Percentiles rank a stretch among this genome's conserved stretches.
phyloP scores from a whole-genome alignment of 192 early-diverging fungal genomes.

The Coemansia sp. region DNA sequence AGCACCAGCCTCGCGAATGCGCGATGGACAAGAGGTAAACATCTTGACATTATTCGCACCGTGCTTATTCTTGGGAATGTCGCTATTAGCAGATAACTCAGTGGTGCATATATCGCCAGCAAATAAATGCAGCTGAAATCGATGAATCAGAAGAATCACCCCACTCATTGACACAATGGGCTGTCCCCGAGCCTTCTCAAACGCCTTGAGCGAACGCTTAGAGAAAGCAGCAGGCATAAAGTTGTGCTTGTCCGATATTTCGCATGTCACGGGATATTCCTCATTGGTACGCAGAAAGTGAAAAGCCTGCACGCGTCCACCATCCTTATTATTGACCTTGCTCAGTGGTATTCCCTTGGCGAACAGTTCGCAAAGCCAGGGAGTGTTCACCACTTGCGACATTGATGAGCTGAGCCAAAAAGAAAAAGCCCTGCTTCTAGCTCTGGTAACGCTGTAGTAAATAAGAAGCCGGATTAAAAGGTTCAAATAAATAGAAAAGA shows the following conservation, averaged over 20 bases:
- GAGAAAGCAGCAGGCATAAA: constrained; percentile 38
- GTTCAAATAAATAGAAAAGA: not conserved
- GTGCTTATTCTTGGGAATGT: constrained; percentile 3
- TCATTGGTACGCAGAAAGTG: constrained; percentile 7
- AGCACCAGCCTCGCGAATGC: constrained; percentile 4
- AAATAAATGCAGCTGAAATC: constrained; percentile 19
- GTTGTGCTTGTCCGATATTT: constrained; percentile 42
- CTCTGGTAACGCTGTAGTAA: not conserved
- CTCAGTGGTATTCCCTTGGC: not conserved
- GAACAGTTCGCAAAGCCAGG: constrained; percentile 32
- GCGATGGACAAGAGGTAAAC: constrained; percentile 10
- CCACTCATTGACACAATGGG: constrained; percentile 8
- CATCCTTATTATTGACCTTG: constrained; percentile 8
- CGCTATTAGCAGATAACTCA: not conserved
- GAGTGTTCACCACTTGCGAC: constrained; percentile 21
- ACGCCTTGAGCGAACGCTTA: constrained; percentile 4
- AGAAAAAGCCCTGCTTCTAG: not conserved
- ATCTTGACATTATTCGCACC: constrained; percentile 4
- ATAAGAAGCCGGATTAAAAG: constrained; percentile 4
- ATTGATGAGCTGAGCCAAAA: constrained; percentile 6
- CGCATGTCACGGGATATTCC: constrained; percentile 26
- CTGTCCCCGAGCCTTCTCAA: constrained; percentile 7
- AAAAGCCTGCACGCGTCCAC: constrained; percentile 28
- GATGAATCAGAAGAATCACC: constrained; percentile 16
- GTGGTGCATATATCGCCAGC: not conserved